Conservation (phyloP, 2,329 filamentous ascomycete species). For the Elsinoe australis region DNA sequence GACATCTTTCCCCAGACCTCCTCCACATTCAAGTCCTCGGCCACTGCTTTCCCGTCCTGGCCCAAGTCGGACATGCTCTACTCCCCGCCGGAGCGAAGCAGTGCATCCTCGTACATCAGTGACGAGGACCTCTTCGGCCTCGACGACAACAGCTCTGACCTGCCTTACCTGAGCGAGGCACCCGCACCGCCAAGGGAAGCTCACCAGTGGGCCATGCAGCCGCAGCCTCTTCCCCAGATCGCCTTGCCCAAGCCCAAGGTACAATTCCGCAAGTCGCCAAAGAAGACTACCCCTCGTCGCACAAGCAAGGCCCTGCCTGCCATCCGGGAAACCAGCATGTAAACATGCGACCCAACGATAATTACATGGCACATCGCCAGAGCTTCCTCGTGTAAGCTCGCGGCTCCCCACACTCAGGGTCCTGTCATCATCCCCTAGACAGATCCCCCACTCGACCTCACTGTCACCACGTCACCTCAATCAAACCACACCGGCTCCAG, state of each 20-base stretch:
- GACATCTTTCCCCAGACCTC: constrained; percentile 19
- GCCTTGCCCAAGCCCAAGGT: constrained; percentile 1
- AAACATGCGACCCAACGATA: not conserved
- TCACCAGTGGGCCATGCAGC: constrained; percentile 25
- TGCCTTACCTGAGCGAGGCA: constrained; percentile 28
- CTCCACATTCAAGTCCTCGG: constrained; percentile 18
- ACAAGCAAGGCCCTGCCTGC: constrained; percentile 13
- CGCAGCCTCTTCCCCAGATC: constrained; percentile 5
- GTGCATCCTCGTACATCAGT: constrained; percentile 31
- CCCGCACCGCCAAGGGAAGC: constrained; percentile 30
- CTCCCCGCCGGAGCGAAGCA: constrained; percentile 16
- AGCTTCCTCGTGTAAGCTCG: not conserved
- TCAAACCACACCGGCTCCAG: too few species aligned
- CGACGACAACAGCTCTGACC: constrained; percentile 23
- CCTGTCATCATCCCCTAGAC: constrained; percentile 4
- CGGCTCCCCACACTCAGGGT: constrained; percentile 1
- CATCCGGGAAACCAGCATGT: constrained; percentile 15
- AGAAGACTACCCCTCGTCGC: constrained; percentile 12
- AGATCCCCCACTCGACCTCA: too few species aligned
- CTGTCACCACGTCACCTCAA: not conserved
- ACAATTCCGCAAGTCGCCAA: constrained; percentile 10
- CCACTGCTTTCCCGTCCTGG: constrained; percentile 22
- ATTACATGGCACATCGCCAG: not conserved
- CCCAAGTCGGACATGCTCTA: constrained; percentile 18
- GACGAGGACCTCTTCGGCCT: constrained; percentile 34